Percentiles rank a stretch among this genome's conserved stretches.
These are phyloP conservation scores for Papiliotrema nemorosa DNA, from an alignment of 1,284 basidiomycete species.

Conservation along the genomic window DNA sequence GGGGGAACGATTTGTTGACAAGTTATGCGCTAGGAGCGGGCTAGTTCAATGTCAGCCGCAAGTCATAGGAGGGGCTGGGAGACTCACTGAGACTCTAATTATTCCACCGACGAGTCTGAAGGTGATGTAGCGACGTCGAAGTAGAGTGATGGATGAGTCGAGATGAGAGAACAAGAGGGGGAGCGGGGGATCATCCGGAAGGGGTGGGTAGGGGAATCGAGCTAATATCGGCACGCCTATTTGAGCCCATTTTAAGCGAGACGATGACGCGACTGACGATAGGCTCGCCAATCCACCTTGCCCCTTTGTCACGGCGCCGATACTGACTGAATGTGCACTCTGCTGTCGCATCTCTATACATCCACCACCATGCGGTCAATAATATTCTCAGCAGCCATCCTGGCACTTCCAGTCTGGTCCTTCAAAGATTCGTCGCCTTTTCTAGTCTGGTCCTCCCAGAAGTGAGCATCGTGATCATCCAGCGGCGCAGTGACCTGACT, in stretches of 20 bases:
- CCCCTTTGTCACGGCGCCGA: too few species aligned
- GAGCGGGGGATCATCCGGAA: neutral
- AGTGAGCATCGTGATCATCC: conserved; percentile 21
- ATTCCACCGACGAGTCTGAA: too few species aligned
- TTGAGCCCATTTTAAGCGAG: neutral
- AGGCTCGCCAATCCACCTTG: neutral
- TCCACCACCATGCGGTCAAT: conserved; percentile 25
- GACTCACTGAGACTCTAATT: too few species aligned
- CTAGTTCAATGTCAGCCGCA: neutral
- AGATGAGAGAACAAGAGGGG: neutral
- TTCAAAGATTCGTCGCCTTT: conserved; percentile 44
- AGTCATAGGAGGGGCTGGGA: neutral
- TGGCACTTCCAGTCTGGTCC: conserved; percentile 21
- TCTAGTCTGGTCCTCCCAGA: conserved; percentile 37
- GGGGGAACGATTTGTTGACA: neutral
- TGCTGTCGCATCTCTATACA: neutral
- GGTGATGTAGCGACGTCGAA: too few species aligned
- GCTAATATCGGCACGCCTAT: too few species aligned
- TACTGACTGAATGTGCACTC: neutral
- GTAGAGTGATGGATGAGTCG: neutral
- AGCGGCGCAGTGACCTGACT: neutral
- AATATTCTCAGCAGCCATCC: conserved; percentile 22
- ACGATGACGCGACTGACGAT: too few species aligned
- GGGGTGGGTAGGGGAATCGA: neutral
- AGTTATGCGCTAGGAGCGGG: neutral